Conservation (phyloP, 2,329 filamentous ascomycete species). For the Cordyceps militaris region DNA sequence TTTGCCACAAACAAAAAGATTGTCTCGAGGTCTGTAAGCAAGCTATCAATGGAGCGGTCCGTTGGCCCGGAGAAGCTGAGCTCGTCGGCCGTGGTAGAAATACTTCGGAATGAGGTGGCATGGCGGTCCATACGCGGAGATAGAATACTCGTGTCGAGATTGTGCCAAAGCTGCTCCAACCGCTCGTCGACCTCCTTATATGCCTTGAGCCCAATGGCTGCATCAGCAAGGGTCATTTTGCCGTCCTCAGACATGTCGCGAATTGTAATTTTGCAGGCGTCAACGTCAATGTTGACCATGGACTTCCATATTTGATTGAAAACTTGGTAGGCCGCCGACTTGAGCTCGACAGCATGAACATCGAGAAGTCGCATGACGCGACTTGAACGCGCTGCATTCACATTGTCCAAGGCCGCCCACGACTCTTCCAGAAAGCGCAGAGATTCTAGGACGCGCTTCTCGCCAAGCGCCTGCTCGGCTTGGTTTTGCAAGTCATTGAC, state of each 20-base stretch:
- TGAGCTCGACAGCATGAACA: slow-evolving; percentile 57
- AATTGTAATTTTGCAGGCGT: slow-evolving; percentile 49
- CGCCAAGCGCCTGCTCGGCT: slow-evolving; percentile 51
- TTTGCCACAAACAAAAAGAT: slow-evolving; percentile 46
- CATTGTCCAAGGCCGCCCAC: slow-evolving; percentile 48
- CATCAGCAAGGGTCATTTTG: slow-evolving; percentile 46
- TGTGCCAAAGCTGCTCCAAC: slow-evolving; percentile 54
- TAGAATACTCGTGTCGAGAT: slow-evolving; percentile 55
- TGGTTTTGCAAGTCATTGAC: slow-evolving; percentile 56
- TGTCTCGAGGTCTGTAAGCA: slow-evolving; percentile 47
- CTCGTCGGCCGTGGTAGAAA: slow-evolving; percentile 36
- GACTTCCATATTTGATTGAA: slow-evolving; percentile 65
- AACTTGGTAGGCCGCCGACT: slow-evolving; percentile 56
- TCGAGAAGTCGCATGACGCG: slow-evolving; percentile 59
- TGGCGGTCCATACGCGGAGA: slow-evolving; percentile 48
- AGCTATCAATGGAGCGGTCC: slow-evolving; percentile 39
- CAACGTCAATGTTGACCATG: slow-evolving; percentile 56
- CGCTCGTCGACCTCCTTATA: slow-evolving; percentile 56
- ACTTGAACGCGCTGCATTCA: slow-evolving; percentile 55
- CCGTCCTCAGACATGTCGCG: slow-evolving; percentile 41
- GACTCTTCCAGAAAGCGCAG: slow-evolving; percentile 51
- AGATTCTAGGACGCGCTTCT: slow-evolving; percentile 49
- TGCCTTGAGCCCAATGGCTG: slow-evolving; percentile 47
- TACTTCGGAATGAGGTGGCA: slow-evolving; percentile 26
- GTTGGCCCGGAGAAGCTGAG: slow-evolving; percentile 37